Base-by-base conservation (phyloP, 2,329 filamentous ascomycete genomes). In the Thielaviopsis cerberus region DNA sequence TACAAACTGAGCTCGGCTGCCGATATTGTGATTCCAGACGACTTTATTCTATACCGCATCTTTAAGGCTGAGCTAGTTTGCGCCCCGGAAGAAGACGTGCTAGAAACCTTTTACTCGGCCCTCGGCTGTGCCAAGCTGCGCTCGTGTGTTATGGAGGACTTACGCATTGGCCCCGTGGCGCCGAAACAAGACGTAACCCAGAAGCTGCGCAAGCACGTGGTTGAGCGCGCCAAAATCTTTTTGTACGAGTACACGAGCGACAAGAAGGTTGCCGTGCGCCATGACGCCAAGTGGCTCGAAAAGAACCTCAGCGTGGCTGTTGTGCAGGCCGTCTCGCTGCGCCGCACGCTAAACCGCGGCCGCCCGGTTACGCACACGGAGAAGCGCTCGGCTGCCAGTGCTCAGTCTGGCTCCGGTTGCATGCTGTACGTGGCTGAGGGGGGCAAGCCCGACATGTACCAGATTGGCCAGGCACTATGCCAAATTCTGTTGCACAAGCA, bases 241-340 rank as follows among this genome's bases (percentile, higher is more conserved):
- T 74, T 98, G 26, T 85, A 96, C 66, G 90, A 83, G 62, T 81
- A 80, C 60, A 67, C 73, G 24, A 76, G 87, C 65, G 85, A 91
- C 66, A 79, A 82, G 37, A 75, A 79, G 4, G 86, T 94, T 61
- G 76, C 78, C n/a, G 82, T 98, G 66, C 85, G 85, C 63, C 88
- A 92, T 65, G 90, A 97, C 67, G 78, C 82, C 6, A 87, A 85
- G 64, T 98, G 92, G 92, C 74, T 98, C 11, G 88, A 94, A 65
- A 86, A 88, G 66, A 86, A 94, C 63, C 72, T 98, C 15, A 76
- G 73, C 0, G 87, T 98, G 2, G 77, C 86, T 63, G 79, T 85
- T 57, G 90, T 96, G 10, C 82, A 82, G 24, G 84, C 83, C 0
- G 83, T 98, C 56, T 81, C 83, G 4, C 77, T 95, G 45, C 82